These are phyloP conservation scores for Plasmodium sp. DNA, from an alignment of 169 alveolate species.

Conservation along the genomic window DNA sequence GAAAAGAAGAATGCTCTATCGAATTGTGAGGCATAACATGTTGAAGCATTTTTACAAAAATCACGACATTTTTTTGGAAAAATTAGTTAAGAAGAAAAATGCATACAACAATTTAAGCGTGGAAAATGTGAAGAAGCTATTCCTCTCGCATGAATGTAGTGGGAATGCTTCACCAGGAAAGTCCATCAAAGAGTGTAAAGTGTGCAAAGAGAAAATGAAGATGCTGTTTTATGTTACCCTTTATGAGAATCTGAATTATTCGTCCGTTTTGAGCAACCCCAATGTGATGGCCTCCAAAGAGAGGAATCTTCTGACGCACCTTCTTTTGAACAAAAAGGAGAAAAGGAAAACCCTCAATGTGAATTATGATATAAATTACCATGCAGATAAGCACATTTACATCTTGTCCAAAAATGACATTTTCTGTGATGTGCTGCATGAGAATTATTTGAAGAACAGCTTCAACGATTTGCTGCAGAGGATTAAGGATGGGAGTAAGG, in stretches of 20 bases:
- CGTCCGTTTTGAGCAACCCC: neutral
- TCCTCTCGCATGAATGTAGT: conserved; percentile 23
- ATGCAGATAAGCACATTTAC: conserved; percentile 41
- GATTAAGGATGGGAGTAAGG: conserved; percentile 60
- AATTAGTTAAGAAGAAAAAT: conserved; percentile 33
- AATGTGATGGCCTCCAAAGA: neutral
- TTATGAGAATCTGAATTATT: conserved; percentile 57
- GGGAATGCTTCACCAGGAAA: neutral
- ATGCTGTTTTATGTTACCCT: conserved; percentile 34
- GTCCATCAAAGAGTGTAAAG: conserved; percentile 11
- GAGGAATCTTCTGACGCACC: conserved; percentile 29
- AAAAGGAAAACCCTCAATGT: conserved; percentile 62
- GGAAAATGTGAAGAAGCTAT: conserved; percentile 44
- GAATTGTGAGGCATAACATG: conserved; percentile 68
- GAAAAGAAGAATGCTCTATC: conserved; percentile 31
- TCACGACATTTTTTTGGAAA: conserved; percentile 38
- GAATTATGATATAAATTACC: conserved; percentile 42
- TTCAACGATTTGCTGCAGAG: conserved; percentile 52
- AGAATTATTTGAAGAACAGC: conserved; percentile 41
- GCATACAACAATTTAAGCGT: conserved; percentile 5
- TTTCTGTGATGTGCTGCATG: conserved; percentile 67
- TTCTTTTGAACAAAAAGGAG: conserved; percentile 23
- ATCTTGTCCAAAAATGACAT: conserved; percentile 52
- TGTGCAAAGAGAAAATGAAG: conserved; percentile 39
- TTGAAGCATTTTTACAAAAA: conserved; percentile 44